A percentile compares a stretch with the other conserved stretches of the same genome.
Evolutionary conservation across 78 protist genomes (phyloP).

Genomic region (Paulinella micropora): DNA sequence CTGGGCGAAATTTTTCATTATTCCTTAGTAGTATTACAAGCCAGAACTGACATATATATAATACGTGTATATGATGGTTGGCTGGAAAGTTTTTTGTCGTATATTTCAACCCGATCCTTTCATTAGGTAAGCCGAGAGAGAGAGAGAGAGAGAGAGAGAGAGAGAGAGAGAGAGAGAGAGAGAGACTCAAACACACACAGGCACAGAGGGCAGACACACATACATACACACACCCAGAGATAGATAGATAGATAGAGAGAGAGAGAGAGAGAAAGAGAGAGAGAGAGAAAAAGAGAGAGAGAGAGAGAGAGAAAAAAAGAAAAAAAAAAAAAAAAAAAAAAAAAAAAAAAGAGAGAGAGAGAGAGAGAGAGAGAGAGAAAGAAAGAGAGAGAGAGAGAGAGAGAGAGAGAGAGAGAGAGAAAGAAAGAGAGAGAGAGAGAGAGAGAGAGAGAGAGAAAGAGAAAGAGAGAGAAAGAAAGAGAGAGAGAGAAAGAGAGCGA

Average conservation of each 20-base stretch:
- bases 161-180: not conserved
- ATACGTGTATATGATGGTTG: no score
- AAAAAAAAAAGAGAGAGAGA: not conserved
- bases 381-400: not conserved
- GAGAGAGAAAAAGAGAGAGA: not conserved
- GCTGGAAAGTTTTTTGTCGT: no score
- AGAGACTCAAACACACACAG: not conserved
- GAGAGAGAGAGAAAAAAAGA: not conserved
- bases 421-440: not conserved
- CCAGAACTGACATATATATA: no score
- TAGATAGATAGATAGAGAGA: not conserved
- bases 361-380: not conserved
- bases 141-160: not conserved
- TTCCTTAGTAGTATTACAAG: no score
- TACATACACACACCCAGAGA: not conserved
- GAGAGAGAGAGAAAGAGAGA: not conserved
- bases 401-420: not conserved
- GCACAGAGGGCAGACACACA: not conserved
- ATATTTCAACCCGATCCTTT: no score
- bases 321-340: not conserved
- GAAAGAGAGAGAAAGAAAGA: not conserved
- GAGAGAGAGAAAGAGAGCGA: not conserved
- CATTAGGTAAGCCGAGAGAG: not conserved
- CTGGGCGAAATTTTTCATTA: no score
- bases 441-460: not conserved